Percentiles rank a stretch among this genome's conserved stretches.
phyloP scores from a whole-genome alignment of 805 yeast genomes.

The Hanseniaspora mollemarum region DNA sequence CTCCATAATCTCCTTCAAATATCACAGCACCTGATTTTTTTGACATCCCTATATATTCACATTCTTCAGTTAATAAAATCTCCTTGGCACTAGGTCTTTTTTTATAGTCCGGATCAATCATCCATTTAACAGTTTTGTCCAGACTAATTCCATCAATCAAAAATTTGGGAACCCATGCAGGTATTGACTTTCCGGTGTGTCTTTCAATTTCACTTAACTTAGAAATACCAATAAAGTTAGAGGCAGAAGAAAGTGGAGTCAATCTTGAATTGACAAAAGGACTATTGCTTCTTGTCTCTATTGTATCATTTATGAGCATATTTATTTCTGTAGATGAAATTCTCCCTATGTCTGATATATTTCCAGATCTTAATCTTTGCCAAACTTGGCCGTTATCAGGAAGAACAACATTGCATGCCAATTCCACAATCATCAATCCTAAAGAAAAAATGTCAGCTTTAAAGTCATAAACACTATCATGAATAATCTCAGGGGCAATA shows the following conservation, averaged over 20 bases:
- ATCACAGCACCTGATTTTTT: constrained; percentile 88
- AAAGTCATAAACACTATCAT: constrained; percentile 69
- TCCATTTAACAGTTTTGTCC: constrained; percentile 72
- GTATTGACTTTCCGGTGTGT: constrained; percentile 34
- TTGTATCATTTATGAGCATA: constrained; percentile 4
- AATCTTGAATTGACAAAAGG: constrained; percentile 21
- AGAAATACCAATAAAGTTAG: constrained; percentile 23
- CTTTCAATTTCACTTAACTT: constrained; percentile 12
- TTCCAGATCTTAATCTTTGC: constrained; percentile 93
- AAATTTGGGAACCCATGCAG: constrained; percentile 80
- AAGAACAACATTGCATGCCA: constrained; percentile 85
- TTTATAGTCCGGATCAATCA: constrained; percentile 76
- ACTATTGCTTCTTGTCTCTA: constrained; percentile 17
- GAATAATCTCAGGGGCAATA: constrained; percentile 91
- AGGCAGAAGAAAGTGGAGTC: constrained; percentile 24
- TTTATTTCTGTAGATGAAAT: constrained; percentile 60
- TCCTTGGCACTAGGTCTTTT: constrained; percentile 70
- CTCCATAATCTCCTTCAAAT: constrained; percentile 93
- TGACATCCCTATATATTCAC: constrained; percentile 62
- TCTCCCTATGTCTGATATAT: constrained; percentile 85
- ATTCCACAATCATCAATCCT: constrained; percentile 85
- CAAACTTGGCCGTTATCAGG: constrained; percentile 96
- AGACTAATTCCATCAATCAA: constrained; percentile 60
- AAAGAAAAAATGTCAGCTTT: constrained; percentile 93
- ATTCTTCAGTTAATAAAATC: constrained; percentile 60